These are phyloP conservation scores for Ocimum tenuiflorum DNA, from an alignment of 257 asterid species.

Conservation along the genomic window DNA sequence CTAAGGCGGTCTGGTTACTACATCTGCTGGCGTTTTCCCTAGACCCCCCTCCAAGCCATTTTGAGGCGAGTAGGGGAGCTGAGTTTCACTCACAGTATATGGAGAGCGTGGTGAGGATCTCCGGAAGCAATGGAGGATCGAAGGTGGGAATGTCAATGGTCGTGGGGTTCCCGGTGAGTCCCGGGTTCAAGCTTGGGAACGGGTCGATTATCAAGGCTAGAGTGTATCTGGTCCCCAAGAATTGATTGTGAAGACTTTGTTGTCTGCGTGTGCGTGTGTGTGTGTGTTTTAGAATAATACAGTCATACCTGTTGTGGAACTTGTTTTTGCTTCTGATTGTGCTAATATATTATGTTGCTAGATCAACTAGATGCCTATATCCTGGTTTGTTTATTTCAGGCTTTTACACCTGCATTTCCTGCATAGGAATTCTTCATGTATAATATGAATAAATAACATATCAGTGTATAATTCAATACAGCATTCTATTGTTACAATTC, in stretches of 20 bases:
- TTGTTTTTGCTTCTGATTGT: slow-evolving; percentile 7
- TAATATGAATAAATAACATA: background rate
- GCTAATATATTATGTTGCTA: slow-evolving; percentile 8
- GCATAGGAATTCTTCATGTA: background rate
- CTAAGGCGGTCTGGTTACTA: slow-evolving; percentile 88
- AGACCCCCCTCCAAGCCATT: slow-evolving; percentile 87
- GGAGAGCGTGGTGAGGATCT: slow-evolving; percentile 73
- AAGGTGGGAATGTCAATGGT: slow-evolving; percentile 45
- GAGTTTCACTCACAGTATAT: slow-evolving; percentile 84
- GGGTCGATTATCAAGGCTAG: slow-evolving; percentile 73
- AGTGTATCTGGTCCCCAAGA: slow-evolving; percentile 71
- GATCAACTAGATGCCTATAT: background rate
- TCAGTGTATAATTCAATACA: background rate
- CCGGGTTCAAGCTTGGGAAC: slow-evolving; percentile 84
- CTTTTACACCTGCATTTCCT: background rate
- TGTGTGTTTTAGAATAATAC: slow-evolving; percentile 1
- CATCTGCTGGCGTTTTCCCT: slow-evolving; percentile 84
- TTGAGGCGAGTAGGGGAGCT: slow-evolving; percentile 79
- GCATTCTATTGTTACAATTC: slow-evolving; percentile 18
- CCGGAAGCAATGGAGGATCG: slow-evolving; percentile 37
- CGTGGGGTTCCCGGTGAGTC: slow-evolving; percentile 88
- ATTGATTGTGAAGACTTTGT: slow-evolving; percentile 25
- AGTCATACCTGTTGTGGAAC: slow-evolving; percentile 12
- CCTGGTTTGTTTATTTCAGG: too few species aligned
- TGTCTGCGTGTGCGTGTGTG: too few species aligned